Evolutionary conservation across 2,329 filamentous ascomycete species (phyloP).

Genomic region (Sporothrix variecibatus): DNA sequence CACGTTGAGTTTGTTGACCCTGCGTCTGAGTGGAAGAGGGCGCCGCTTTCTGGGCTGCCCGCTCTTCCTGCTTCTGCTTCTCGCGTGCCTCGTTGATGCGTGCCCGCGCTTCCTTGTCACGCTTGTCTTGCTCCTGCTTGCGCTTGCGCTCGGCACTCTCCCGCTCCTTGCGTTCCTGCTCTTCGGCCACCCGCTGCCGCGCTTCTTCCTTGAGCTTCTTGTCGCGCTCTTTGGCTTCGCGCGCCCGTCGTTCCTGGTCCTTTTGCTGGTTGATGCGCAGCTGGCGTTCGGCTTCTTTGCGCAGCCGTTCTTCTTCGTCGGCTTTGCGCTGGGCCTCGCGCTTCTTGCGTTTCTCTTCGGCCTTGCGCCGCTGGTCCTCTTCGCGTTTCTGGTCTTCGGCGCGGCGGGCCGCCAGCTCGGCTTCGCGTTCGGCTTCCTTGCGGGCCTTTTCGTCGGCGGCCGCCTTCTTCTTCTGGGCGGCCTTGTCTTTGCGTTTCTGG

Average conservation of each 20-base stretch:
- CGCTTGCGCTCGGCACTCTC: slow-evolving; percentile 63
- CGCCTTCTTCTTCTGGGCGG: slow-evolving; percentile 81
- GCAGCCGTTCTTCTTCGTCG: slow-evolving; percentile 81
- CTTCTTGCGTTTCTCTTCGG: slow-evolving; percentile 35
- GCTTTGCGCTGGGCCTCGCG: slow-evolving; percentile 80
- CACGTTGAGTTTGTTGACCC: background rate
- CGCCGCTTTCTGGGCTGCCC: slow-evolving; percentile 45
- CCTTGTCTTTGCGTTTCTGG: slow-evolving; percentile 93
- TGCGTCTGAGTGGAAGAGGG: slow-evolving; percentile 25
- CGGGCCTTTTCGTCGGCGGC: slow-evolving; percentile 89
- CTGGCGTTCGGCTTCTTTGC: slow-evolving; percentile 83
- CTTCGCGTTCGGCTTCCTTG: slow-evolving; percentile 84
- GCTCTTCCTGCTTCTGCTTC: slow-evolving; percentile 44
- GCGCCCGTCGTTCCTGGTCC: slow-evolving; percentile 80
- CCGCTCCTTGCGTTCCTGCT: slow-evolving; percentile 58
- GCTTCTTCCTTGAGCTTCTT: slow-evolving; percentile 85
- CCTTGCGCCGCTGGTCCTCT: slow-evolving; percentile 65
- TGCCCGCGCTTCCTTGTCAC: slow-evolving; percentile 49
- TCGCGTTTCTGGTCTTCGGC: slow-evolving; percentile 75
- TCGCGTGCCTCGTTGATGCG: slow-evolving; percentile 40
- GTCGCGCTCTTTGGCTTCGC: slow-evolving; percentile 76
- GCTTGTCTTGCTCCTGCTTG: slow-evolving; percentile 57
- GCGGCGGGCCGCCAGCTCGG: slow-evolving; percentile 76
- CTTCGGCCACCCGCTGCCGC: slow-evolving; percentile 76
- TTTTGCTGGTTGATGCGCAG: slow-evolving; percentile 80